Conservation (phyloP, 345 rosid genomes). For the Camelina neglecta region DNA sequence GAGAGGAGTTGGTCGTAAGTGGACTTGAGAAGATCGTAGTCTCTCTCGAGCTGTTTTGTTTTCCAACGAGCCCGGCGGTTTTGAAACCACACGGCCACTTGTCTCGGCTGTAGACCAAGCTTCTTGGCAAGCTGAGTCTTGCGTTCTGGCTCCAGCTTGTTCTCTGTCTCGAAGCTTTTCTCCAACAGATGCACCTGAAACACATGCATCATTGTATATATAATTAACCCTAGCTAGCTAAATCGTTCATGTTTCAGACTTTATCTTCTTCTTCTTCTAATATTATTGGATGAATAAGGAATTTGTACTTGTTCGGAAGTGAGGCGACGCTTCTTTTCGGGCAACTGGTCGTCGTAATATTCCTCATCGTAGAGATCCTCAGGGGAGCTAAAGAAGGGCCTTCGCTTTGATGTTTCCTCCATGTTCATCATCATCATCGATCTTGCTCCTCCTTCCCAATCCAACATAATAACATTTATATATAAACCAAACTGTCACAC, state of each 20-base stretch:
- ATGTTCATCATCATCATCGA: conserved; percentile 57
- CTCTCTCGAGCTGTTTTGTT: conserved; percentile 90
- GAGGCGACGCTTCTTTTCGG: conserved; percentile 91
- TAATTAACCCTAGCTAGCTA: too few relatives aligned
- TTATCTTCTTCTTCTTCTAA: too few relatives aligned
- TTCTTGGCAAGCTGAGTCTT: conserved; percentile 85
- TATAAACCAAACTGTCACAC: neutral
- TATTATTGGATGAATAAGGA: neutral
- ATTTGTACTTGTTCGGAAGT: conserved; percentile 49
- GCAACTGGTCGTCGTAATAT: conserved; percentile 75
- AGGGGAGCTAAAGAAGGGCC: conserved; percentile 73
- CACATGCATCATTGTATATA: neutral
- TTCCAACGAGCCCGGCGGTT: conserved; percentile 97
- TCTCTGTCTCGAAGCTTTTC: conserved; percentile 94
- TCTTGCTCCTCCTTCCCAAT: conserved; percentile 56
- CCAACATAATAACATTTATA: too few relatives aligned
- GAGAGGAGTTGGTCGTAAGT: conserved; percentile 74
- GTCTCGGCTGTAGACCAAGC: conserved; percentile 89
- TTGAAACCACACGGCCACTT: conserved; percentile 98
- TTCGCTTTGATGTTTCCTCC: conserved; percentile 70
- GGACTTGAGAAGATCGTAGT: conserved; percentile 79
- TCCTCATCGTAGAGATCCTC: conserved; percentile 76
- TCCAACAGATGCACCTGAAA: conserved; percentile 74
- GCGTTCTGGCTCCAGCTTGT: conserved; percentile 94
- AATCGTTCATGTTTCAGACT: too few relatives aligned